Conservation (phyloP, 2,329 filamentous ascomycete species). For the Rhytidhysteron rufulum region DNA sequence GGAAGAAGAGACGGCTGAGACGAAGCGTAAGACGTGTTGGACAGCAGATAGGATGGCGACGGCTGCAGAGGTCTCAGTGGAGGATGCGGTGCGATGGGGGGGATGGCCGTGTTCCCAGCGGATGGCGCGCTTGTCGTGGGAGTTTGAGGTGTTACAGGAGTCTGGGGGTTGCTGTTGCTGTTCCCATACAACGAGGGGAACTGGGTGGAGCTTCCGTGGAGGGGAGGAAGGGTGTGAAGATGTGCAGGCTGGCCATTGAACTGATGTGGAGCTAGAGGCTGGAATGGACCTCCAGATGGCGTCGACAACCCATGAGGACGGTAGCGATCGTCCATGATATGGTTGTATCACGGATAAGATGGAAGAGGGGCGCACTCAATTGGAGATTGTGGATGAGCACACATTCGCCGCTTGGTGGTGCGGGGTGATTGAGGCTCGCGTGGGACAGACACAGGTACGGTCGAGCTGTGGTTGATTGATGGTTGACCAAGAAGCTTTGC, state of each 20-base stretch:
- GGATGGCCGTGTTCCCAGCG: constrained; percentile 27
- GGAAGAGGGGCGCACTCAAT: constrained; percentile 28
- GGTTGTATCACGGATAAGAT: constrained; percentile 12
- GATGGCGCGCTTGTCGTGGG: constrained; percentile 27
- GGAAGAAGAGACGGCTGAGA: constrained; percentile 32
- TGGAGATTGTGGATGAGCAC: constrained; percentile 19
- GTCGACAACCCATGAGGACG: constrained; percentile 29
- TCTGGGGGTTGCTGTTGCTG: constrained; percentile 33
- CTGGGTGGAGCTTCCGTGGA: constrained; percentile 25
- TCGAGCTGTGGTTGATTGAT: constrained; percentile 12
- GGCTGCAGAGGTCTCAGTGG: constrained; percentile 36
- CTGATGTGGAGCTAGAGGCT: constrained; percentile 26
- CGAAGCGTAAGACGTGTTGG: constrained; percentile 27
- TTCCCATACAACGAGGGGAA: constrained; percentile 32
- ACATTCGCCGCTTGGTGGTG: constrained; percentile 28
- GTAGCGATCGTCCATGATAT: constrained; percentile 36
- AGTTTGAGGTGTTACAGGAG: constrained; percentile 35
- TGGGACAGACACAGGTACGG: constrained; percentile 13
- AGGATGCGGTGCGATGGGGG: constrained; percentile 30
- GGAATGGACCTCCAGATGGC: constrained; percentile 21
- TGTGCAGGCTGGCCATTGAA: constrained; percentile 27
- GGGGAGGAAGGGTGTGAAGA: constrained; percentile 32
- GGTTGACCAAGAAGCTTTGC: constrained; percentile 29
- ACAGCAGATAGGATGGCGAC: constrained; percentile 30
- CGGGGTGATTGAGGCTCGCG: constrained; percentile 15